These are phyloP conservation scores for Aspergillus sp. DNA, from an alignment of 2,329 filamentous ascomycete species.

Conservation along the genomic window DNA sequence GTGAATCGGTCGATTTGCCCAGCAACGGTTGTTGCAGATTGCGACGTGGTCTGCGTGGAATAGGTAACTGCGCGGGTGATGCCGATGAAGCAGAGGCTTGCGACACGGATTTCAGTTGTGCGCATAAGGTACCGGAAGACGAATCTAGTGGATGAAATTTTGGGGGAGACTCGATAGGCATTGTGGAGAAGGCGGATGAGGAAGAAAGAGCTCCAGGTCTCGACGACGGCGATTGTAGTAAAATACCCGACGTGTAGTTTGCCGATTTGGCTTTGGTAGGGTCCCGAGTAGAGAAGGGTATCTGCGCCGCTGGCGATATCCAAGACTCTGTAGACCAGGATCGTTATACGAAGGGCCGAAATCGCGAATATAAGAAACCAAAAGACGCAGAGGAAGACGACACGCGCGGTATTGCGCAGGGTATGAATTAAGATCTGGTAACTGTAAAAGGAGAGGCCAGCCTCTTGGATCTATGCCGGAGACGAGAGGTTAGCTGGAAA, in stretches of 20 bases:
- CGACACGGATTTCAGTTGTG: constrained; percentile 9
- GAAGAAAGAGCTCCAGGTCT: constrained; percentile 11
- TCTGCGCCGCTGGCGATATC: not conserved
- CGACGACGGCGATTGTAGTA: constrained; percentile 8
- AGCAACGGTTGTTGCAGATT: constrained; percentile 3
- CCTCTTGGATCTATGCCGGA: constrained; percentile 7
- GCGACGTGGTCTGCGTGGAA: constrained; percentile 4
- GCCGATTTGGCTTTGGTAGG: constrained; percentile 5
- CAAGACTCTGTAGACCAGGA: not conserved
- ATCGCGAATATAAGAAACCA: not conserved
- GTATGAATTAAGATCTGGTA: constrained; percentile 10
- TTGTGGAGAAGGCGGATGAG: constrained; percentile 7
- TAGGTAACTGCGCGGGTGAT: constrained; percentile 12
- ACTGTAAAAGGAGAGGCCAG: constrained; percentile 11
- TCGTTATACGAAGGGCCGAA: not conserved
- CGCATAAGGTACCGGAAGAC: constrained; percentile 6
- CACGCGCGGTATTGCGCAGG: constrained; percentile 1
- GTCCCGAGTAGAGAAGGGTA: not conserved
- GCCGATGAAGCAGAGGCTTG: constrained; percentile 12
- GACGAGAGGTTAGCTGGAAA: not conserved
- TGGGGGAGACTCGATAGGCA: constrained; percentile 2
- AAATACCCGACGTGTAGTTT: constrained; percentile 11
- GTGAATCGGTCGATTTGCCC: constrained; percentile 11
- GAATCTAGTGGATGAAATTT: not conserved
- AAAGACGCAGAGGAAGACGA: constrained; percentile 2